Evolutionary conservation across 352 stramenopile genomes (phyloP), one percentile per base, ranked within the genome.

Genomic region (Pythium oligandrum): DNA sequence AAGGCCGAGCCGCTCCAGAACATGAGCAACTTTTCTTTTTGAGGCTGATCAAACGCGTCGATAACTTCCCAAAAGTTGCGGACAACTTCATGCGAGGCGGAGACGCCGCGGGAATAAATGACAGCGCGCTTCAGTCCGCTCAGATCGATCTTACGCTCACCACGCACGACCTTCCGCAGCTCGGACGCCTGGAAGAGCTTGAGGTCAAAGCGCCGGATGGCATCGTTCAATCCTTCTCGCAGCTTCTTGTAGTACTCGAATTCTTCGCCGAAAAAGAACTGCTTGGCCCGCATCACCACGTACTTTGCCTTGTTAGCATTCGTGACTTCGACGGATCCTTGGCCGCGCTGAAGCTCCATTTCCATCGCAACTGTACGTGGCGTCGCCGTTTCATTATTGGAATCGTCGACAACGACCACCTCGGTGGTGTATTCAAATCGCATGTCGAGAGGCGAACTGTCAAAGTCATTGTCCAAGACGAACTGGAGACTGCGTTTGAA

Each of bases 1-100:
- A 75, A 51, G 0, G 77, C 63, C 5, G 78, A 90, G 2, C 82
- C 82, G 7, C 75, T 88, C 82, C 82, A 92, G 51, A 92, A 92
- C 0, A 72, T 81, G n/a, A 92, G 58, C 6, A 92, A 55, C 45
- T 86, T 78, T 26, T 72, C 68, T 52, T 70, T 68, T 12, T 55
- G 61, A 2, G 62, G 40, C 52, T 89, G 69, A 37, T 88, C 74
- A 47, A 92, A 87, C 8, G 37, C 57, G 17, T 86, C 69, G 1
- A 80, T 79, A 5, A 89, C 72, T 11, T 75, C 56, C 82, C 82
- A 92, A 44, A 92, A 92, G 30, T 64, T 53, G 35, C 69, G 57
- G 30, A 87, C 61, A 7, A 83, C 74, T 31, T 70, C 58, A 12
- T 79, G 58, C 6, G 57, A 56, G 4, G 75, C 65, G 5, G 73